phyloP scores from a whole-genome alignment of 257 asterid species.

The Fraxinus excelsior region DNA sequence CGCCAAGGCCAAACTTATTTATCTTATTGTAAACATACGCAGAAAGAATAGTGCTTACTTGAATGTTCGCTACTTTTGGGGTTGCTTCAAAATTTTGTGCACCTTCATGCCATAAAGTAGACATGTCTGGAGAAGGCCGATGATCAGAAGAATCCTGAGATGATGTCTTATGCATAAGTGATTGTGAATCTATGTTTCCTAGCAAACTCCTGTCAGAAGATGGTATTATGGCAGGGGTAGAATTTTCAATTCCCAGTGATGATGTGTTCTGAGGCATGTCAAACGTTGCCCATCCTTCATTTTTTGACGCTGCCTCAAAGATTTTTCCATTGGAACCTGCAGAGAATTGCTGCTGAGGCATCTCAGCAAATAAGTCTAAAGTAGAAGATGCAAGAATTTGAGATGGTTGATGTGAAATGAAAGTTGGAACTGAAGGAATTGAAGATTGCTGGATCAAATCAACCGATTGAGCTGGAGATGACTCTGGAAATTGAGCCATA shows the following conservation, averaged over 20 bases:
- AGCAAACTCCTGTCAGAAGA: constrained; percentile 30
- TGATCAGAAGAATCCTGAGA: constrained; percentile 31
- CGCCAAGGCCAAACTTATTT: constrained; percentile 7
- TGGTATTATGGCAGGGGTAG: constrained; percentile 36
- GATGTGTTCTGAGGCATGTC: constrained; percentile 43
- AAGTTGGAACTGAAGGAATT: constrained; percentile 38
- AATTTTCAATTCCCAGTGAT: constrained; percentile 36
- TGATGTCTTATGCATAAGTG: constrained; percentile 42
- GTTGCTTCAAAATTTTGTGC: constrained; percentile 31
- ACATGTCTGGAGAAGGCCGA: constrained; percentile 31
- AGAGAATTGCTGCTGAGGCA: constrained; percentile 43
- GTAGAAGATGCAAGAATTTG: constrained; percentile 38
- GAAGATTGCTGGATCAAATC: constrained; percentile 48
- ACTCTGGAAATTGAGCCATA: constrained; percentile 41
- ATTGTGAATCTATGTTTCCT: constrained; percentile 39
- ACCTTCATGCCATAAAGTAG: constrained; percentile 35
- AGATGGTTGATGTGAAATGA: constrained; percentile 42
- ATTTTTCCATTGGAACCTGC: constrained; percentile 31
- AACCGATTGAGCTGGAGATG: constrained; percentile 38
- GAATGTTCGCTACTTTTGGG: constrained; percentile 23
- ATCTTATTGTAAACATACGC: constrained; percentile 3
- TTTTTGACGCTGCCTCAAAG: constrained; percentile 25
- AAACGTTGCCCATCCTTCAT: constrained; percentile 61
- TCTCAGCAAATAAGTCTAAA: constrained; percentile 47
- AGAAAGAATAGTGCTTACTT: constrained; percentile 36